phyloP scores from a whole-genome alignment of 139 green algal genomes.

The Micractinium sp. region DNA sequence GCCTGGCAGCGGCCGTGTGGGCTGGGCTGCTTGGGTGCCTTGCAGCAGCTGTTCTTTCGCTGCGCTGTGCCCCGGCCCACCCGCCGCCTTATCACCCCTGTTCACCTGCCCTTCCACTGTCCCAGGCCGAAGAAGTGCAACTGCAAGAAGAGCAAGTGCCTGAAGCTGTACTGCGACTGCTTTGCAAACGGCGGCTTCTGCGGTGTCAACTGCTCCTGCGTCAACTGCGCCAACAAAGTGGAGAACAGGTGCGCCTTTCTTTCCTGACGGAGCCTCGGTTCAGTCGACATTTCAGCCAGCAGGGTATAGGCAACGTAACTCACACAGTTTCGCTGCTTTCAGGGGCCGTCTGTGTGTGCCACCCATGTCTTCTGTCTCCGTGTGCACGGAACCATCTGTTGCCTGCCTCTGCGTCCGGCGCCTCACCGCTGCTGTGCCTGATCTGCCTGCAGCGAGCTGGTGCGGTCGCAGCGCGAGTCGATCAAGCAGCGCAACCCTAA shows the following conservation, averaged over 20 bases:
- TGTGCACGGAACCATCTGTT: too few species aligned
- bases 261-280: too few species aligned
- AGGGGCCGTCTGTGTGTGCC: too few species aligned
- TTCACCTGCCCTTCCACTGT: background rate
- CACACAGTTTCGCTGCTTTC: too few species aligned
- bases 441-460: constrained; percentile 30
- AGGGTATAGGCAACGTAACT: background rate
- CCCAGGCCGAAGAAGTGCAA: constrained; percentile 69
- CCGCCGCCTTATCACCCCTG: background rate
- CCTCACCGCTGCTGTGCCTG: background rate
- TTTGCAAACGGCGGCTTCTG: constrained; percentile 77
- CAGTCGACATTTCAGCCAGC: background rate
- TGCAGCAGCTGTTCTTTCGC: background rate
- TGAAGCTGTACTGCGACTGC: constrained; percentile 96
- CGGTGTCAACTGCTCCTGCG: constrained; percentile 68
- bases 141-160: constrained; percentile 89
- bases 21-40: background rate
- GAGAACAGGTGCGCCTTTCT: constrained; percentile 50
- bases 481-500: constrained; percentile 72
- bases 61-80: background rate
- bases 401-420: too few species aligned
- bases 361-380: too few species aligned
- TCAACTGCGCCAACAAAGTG: constrained; percentile 70
- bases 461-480: constrained; percentile 49
- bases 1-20: too few species aligned